A percentile compares a stretch with the other conserved stretches of the same genome.
phyloP scores from a whole-genome alignment of 148 eudicot species.

The Selenicereus undatus region DNA sequence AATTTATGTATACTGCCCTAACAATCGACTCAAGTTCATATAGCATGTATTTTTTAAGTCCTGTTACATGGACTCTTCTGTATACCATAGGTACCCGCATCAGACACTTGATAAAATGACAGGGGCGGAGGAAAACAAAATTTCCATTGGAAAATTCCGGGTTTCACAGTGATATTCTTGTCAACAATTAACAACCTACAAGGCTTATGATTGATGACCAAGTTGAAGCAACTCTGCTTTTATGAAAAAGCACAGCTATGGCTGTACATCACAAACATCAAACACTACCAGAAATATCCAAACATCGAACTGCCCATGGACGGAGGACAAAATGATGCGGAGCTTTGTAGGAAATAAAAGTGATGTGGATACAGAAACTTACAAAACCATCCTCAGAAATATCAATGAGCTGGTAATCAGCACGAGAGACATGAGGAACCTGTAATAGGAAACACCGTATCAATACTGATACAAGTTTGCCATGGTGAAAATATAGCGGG shows the following conservation, averaged over 20 bases:
- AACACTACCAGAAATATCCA: background rate
- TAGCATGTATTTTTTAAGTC: background rate
- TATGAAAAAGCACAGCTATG: background rate
- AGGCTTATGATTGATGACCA: background rate
- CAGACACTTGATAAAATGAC: too few species aligned
- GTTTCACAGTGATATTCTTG: background rate
- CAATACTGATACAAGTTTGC: background rate
- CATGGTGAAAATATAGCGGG: background rate
- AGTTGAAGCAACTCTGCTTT: background rate
- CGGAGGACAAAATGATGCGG: background rate
- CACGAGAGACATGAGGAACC: constrained; percentile 83
- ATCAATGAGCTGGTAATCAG: constrained; percentile 79
- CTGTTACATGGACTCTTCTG: too few species aligned
- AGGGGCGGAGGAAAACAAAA: background rate
- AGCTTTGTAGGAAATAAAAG: background rate
- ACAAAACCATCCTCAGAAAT: constrained; percentile 87
- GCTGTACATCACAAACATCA: background rate
- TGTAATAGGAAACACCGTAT: constrained; percentile 20
- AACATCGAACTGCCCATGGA: background rate
- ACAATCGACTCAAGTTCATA: background rate
- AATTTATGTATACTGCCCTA: background rate
- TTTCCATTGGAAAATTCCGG: background rate
- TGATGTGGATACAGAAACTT: constrained; percentile 4
- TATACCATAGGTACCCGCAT: too few species aligned
- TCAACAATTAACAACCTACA: background rate